A percentile compares a stretch with the other conserved stretches of the same genome.
phyloP scores from a whole-genome alignment of 371 early-diverging fungal species.

The Mucor irregularis region DNA sequence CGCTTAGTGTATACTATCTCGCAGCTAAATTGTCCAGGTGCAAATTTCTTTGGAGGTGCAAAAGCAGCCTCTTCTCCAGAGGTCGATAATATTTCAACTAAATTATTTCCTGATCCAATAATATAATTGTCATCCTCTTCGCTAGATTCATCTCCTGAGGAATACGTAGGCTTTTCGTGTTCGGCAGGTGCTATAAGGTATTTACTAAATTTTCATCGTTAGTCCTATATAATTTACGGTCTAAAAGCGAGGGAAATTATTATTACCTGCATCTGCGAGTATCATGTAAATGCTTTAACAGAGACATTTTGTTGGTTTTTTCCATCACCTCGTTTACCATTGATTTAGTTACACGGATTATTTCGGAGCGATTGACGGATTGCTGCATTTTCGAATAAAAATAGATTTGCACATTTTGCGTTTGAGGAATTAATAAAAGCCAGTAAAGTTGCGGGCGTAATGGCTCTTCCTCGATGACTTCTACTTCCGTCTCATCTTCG shows the following conservation, averaged over 20 bases:
- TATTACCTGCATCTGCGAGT: constrained; percentile 66
- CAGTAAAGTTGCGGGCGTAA: constrained; percentile 56
- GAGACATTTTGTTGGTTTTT: constrained; percentile 66
- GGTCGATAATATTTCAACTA: constrained; percentile 44
- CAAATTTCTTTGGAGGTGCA: constrained; percentile 41
- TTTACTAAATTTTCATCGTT: constrained; percentile 65
- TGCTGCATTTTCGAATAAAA: constrained; percentile 71
- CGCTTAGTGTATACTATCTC: constrained; percentile 60
- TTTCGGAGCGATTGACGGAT: constrained; percentile 54
- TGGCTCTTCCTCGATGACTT: background rate
- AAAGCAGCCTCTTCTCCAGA: constrained; percentile 42
- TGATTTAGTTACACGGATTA: constrained; percentile 59
- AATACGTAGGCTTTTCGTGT: constrained; percentile 31
- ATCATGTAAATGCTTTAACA: constrained; percentile 66
- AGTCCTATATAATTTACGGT: too few species aligned
- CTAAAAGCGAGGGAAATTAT: background rate
- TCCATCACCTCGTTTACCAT: constrained; percentile 63
- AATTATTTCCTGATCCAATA: constrained; percentile 25
- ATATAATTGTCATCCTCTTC: constrained; percentile 41
- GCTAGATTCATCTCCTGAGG: constrained; percentile 49
- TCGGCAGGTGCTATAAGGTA: constrained; percentile 61
- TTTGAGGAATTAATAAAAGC: constrained; percentile 65
- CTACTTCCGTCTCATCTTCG: constrained; percentile 9
- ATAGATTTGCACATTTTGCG: constrained; percentile 53
- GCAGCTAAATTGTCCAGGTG: constrained; percentile 75